Conservation (phyloP, 2,329 filamentous ascomycete species). For the Triangularia setosa region DNA sequence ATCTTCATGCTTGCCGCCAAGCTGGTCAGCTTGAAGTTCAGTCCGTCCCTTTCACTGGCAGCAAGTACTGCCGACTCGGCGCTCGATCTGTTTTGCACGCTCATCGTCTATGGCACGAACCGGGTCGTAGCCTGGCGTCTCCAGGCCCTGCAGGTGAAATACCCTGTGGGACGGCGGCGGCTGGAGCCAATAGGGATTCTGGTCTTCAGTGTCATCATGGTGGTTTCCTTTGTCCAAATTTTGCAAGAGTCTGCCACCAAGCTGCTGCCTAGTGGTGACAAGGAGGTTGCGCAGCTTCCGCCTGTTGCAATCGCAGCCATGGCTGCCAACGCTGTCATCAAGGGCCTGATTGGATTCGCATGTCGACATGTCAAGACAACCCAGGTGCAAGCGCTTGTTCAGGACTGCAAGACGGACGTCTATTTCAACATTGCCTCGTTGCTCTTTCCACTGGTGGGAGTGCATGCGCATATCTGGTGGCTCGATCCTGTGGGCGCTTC, state of each 20-base stretch:
- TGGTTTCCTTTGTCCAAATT: constrained; percentile 59
- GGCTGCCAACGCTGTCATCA: constrained; percentile 53
- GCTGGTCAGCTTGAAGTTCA: constrained; percentile 19
- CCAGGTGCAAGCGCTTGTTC: constrained; percentile 59
- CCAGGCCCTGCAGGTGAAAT: constrained; percentile 45
- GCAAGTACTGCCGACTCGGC: constrained; percentile 60
- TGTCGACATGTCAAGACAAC: constrained; percentile 59
- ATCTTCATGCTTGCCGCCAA: constrained; percentile 21
- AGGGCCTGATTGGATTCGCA: constrained; percentile 57
- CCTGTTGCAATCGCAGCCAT: constrained; percentile 54
- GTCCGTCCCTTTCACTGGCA: constrained; percentile 53
- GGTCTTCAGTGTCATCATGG: constrained; percentile 61
- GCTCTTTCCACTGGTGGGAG: constrained; percentile 59
- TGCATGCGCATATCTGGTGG: constrained; percentile 60
- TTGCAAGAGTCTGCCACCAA: constrained; percentile 57
- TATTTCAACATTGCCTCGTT: constrained; percentile 62
- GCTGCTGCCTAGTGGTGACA: constrained; percentile 44
- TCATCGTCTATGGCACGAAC: constrained; percentile 59
- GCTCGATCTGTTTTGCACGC: constrained; percentile 56
- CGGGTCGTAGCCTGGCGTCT: constrained; percentile 55
- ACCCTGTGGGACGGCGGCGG: constrained; percentile 54
- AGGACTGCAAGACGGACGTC: constrained; percentile 62
- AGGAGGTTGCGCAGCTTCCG: constrained; percentile 45
- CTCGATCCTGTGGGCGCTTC: constrained; percentile 60
- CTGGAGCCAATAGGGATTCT: constrained; percentile 60